Base-by-base conservation (phyloP, 768 basidiomycete species). In the Leccinum disarticulatum region DNA sequence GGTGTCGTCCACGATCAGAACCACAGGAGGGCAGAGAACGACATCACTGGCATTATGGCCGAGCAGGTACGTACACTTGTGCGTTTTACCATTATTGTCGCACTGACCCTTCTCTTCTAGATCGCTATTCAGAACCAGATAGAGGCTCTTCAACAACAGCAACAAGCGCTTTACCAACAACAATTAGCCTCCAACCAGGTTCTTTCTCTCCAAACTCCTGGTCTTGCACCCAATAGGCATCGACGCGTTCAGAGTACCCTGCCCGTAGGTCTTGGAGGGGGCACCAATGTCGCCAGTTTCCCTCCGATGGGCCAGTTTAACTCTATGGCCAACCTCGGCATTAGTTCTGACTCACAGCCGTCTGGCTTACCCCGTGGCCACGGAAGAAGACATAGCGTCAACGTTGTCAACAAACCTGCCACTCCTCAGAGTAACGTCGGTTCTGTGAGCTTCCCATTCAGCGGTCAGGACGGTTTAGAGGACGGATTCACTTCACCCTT, bases 71-170 rank as follows among this genome's bases (percentile, higher is more conserved):
- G 77, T 93, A 64, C 61, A 77, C 61, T 6, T 6, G 10, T 51
- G n/a, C 27, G n/a, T 58, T 54, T 38, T 43, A 10, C 31, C 38
- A 2, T 36, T 49, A 41, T 53, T 56, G 22, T 46, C 48, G 43
- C 13, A 19, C 63, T 57, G 36, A 57, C 59, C 50, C n/a, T 51
- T 64, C 53, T 56, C 41, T 38, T 59, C 47, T 68, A 93, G 91
- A 91, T 95, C 68, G 92, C 92, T 49, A 70, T 96, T 58, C 94
- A 95, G 75, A 92, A 73, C 66, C 93, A 96, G 74, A 95, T 95
- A 64, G 93, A 94, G 76, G 89, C 83, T 5, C 77, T 96, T 59
- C 91, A 94, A 67, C 90, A 93, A 55, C 93, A 96, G 62, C 93
- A 96, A 65, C 90, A 93, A 64, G 90, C 86, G 27, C 82, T 96